phyloP scores from a whole-genome alignment of 140 eudicot species.

The Artemisia princeps region DNA sequence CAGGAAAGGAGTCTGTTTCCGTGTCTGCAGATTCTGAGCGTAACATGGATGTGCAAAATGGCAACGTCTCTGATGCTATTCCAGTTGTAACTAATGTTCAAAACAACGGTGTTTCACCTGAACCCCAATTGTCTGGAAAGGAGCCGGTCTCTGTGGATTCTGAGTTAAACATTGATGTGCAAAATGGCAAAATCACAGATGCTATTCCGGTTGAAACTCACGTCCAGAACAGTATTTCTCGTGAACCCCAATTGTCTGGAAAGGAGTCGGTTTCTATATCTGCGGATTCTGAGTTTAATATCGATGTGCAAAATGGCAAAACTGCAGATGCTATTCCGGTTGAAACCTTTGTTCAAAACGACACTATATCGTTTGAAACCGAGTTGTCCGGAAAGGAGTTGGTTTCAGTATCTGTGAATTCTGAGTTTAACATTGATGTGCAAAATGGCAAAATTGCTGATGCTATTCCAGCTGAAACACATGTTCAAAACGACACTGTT shows the following conservation, averaged over 20 bases:
- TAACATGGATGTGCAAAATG: neutral
- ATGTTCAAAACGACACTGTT: neutral
- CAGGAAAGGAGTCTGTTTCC: neutral
- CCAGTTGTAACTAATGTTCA: neutral
- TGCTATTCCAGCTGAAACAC: neutral
- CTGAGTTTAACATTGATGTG: neutral
- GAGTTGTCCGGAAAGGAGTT: neutral
- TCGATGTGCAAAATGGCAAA: conserved; percentile 10
- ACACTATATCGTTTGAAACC: neutral
- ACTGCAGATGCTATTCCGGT: conserved; percentile 6
- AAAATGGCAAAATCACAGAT: conserved; percentile 3
- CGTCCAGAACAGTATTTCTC: neutral
- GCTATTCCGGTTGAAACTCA: neutral
- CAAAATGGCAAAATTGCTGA: neutral
- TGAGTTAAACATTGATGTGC: neutral
- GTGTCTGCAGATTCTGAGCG: neutral
- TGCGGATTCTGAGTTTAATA: conserved; percentile 20
- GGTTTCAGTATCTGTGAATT: neutral
- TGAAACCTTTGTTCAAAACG: neutral
- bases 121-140: too few relatives aligned
- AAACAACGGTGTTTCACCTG: too few relatives aligned
- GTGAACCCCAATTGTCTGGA: conserved; percentile 5
- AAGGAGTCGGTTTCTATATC: conserved; percentile 16
- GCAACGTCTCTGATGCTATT: too few relatives aligned
- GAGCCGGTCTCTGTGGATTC: too few relatives aligned